Conservation (phyloP, 352 stramenopile genomes). For the Globisporangium cystogenes region DNA sequence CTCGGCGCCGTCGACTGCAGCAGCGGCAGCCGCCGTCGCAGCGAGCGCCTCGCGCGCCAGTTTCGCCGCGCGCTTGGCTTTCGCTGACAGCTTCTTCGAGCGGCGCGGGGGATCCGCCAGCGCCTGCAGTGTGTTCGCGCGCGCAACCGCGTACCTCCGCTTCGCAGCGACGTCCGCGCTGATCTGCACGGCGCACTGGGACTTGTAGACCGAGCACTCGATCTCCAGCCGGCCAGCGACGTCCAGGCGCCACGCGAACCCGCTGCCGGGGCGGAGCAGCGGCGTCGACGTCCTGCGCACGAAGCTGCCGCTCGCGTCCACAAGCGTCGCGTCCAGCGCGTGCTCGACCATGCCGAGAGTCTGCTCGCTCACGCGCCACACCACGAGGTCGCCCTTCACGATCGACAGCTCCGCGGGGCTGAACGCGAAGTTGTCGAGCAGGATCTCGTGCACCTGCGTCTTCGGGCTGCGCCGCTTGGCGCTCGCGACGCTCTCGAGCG, state of each 20-base stretch:
- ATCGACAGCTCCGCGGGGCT: slow-evolving; percentile 22
- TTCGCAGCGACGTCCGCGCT: slow-evolving; percentile 5
- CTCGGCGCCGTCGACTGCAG: slow-evolving; percentile 1
- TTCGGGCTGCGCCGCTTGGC: slow-evolving; percentile 3
- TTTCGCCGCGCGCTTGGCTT: slow-evolving; percentile 12
- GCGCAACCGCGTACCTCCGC: slow-evolving; percentile 4
- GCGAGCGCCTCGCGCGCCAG: slow-evolving; percentile 4
- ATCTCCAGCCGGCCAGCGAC: slow-evolving; percentile 16
- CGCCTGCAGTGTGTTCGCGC: slow-evolving; percentile 9
- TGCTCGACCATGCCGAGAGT: slow-evolving; percentile 38
- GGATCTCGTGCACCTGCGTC: slow-evolving; percentile 22
- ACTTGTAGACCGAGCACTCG: slow-evolving; percentile 34
- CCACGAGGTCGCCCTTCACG: slow-evolving; percentile 24
- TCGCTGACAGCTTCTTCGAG: slow-evolving; percentile 20
- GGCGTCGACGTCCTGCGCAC: slow-evolving; percentile 17
- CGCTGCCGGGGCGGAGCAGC: slow-evolving; percentile 15
- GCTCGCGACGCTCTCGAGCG: slow-evolving; percentile 11
- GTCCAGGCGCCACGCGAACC: slow-evolving; percentile 32
- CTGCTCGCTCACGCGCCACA: slow-evolving; percentile 28
- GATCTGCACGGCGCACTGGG: slow-evolving; percentile 23
- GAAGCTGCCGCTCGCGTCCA: not conserved
- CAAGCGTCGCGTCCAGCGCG: slow-evolving; percentile 23
- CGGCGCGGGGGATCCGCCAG: slow-evolving; percentile 4
- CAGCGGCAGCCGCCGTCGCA: slow-evolving; percentile 8
- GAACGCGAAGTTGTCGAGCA: slow-evolving; percentile 34